Evolutionary conservation across 768 basidiomycete species (phyloP).

Genomic region (Boletellus sp.): DNA sequence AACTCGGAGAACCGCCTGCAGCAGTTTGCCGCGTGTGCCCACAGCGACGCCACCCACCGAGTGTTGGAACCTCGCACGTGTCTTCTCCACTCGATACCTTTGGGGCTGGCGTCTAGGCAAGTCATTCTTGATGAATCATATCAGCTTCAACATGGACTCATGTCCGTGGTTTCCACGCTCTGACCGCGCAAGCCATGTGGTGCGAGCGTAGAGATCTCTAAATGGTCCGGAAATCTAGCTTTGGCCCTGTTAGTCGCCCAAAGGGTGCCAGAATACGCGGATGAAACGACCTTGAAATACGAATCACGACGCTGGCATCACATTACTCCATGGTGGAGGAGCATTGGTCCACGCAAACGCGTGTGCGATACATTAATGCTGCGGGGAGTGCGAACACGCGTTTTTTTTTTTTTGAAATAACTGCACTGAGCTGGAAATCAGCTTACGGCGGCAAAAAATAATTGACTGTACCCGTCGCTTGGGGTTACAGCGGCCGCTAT

Average conservation of each 20-base stretch:
- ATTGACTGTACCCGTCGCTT: conserved; percentile 21
- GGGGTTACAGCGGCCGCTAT: conserved; percentile 7
- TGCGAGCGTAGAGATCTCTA: conserved; percentile 49
- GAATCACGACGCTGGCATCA: conserved; percentile 39
- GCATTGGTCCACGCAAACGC: conserved; percentile 68
- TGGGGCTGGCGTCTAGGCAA: conserved; percentile 53
- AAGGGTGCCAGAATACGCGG: conserved; percentile 53
- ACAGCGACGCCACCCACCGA: conserved; percentile 33
- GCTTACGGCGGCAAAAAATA: conserved; percentile 33
- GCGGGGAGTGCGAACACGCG: background rate
- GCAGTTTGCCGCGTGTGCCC: too few relatives aligned
- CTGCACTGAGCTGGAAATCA: background rate
- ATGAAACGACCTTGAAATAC: background rate
- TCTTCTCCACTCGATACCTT: conserved; percentile 26
- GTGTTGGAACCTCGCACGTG: too few relatives aligned
- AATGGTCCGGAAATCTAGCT: conserved; percentile 40
- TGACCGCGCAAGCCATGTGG: conserved; percentile 50
- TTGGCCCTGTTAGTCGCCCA: conserved; percentile 50
- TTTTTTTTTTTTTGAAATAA: too few relatives aligned
- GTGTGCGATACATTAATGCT: conserved; percentile 54
- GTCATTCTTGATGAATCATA: conserved; percentile 41
- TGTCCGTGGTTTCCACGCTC: conserved; percentile 55
- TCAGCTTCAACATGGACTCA: conserved; percentile 70
- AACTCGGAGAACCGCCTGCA: too few relatives aligned
- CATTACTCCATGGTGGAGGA: conserved; percentile 62